These are phyloP conservation scores for Eremochloa ophiuroides DNA, from an alignment of 176 grass and related monocot species.

Conservation along the genomic window DNA sequence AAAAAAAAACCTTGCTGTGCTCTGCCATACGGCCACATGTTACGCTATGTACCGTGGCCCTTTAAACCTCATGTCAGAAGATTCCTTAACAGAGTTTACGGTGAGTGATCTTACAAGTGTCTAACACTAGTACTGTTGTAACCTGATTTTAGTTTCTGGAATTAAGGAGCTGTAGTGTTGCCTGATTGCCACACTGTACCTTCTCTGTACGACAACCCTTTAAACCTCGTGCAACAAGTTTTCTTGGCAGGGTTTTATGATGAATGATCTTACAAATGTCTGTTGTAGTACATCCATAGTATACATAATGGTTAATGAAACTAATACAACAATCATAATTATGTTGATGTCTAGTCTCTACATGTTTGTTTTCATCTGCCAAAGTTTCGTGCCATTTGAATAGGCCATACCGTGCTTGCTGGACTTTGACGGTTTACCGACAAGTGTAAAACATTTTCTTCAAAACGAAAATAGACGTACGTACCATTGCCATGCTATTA, in stretches of 20 bases:
- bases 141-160: too few relatives aligned
- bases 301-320: too few relatives aligned
- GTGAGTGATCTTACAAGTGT: too few relatives aligned
- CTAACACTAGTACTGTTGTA: too few relatives aligned
- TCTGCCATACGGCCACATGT: too few relatives aligned
- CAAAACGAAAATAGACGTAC: not conserved
- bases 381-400: not conserved
- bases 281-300: not conserved
- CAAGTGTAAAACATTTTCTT: not conserved
- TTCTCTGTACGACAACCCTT: too few relatives aligned
- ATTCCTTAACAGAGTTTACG: too few relatives aligned
- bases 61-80: too few relatives aligned
- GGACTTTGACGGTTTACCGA: not conserved
- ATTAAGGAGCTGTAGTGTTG: too few relatives aligned
- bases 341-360: not conserved
- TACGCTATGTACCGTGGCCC: too few relatives aligned
- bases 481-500: not conserved
- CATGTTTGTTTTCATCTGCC: not conserved
- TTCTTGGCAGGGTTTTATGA: not conserved
- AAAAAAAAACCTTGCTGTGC: too few relatives aligned
- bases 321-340: not conserved
- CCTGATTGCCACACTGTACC: too few relatives aligned
- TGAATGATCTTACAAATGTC: not conserved
- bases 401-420: not conserved
- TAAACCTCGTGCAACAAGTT: not conserved